Conservation (phyloP, 208 protist genomes). For the Angomonas desouzai region DNA sequence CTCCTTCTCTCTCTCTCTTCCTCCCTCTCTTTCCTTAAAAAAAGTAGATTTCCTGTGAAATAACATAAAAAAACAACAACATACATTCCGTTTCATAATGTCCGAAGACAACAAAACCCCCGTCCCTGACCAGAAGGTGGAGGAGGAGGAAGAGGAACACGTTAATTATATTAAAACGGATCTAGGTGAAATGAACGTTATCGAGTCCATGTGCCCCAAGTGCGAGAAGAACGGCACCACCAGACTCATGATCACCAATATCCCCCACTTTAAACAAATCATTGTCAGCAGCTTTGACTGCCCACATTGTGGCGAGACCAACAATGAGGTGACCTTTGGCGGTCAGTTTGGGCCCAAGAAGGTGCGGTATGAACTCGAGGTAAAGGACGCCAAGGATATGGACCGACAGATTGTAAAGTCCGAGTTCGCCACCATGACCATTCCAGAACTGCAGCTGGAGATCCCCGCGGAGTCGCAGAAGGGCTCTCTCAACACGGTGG, state of each 20-base stretch:
- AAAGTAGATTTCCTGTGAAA: too few relatives aligned
- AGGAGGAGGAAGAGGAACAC: slow-evolving; percentile 18
- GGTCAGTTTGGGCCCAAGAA: slow-evolving; percentile 77
- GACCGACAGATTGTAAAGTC: slow-evolving; percentile 93
- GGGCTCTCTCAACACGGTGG: slow-evolving; percentile 92
- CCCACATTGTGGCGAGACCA: slow-evolving; percentile 74
- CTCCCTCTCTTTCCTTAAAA: too few relatives aligned
- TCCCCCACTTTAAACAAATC: slow-evolving; percentile 91
- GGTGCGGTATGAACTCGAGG: slow-evolving; percentile 80
- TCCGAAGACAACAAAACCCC: slow-evolving; percentile 11
- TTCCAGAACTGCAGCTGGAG: slow-evolving; percentile 93
- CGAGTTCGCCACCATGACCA: slow-evolving; percentile 81
- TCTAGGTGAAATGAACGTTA: slow-evolving; percentile 83
- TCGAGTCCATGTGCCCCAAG: slow-evolving; percentile 86
- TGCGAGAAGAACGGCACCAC: slow-evolving; percentile 86
- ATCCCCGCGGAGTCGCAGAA: slow-evolving; percentile 87
- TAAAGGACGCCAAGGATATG: slow-evolving; percentile 83
- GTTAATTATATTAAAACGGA: slow-evolving; percentile 69
- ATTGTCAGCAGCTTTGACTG: slow-evolving; percentile 93
- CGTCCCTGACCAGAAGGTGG: background rate
- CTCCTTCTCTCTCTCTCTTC: too few relatives aligned
- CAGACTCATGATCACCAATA: slow-evolving; percentile 88
- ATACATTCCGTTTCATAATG: background rate
- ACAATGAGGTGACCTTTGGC: slow-evolving; percentile 90
- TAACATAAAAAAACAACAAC: too few relatives aligned